Evolutionary conservation across 2,329 filamentous ascomycete species (phyloP), one percentile per base, ranked within the genome.

Genomic region (Microsporum ferrugineum): DNA sequence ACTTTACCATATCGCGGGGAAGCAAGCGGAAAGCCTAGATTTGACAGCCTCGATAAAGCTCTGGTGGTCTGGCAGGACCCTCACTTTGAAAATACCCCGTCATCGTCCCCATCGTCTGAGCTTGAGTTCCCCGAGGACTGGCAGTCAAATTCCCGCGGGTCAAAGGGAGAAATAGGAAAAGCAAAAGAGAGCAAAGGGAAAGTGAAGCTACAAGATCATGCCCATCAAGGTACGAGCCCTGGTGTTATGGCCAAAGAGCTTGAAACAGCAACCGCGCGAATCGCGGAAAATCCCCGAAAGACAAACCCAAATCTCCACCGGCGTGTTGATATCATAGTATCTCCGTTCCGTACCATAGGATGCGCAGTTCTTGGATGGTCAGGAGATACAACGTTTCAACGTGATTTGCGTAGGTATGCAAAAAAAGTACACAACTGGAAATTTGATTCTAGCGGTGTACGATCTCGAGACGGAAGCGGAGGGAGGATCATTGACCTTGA

Each of bases 61-160:
- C 77, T 97, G 59, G 88, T 96, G 0, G 90, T 96, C 0, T 97
- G 92, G 92, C 89, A 95, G 70, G 79, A 91, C 68, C 86, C 86
- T 0, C 58, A 72, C 3, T 81, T 77, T 65, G 71, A 69, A 23
- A 31, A 23, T 23, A 55, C 4, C 23, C 23, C 56, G n/a, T 58
- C 56, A 58, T 43, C 56, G 17, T 14, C 31, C 7, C 38, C 33
- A 10, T 51, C 45, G 8, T 4, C 51, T 33, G 34, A n/a, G 17
- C 43, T 7, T 49, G 31, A 36, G 27, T 3, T n/a, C 7, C 38
- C 23, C n/a, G 53, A 31, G 17, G n/a, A 57, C 3, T 6, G 14
- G 1, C 7, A 41, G 36, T 41, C 56, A 14, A 2, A 5, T 17
- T 14, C 33, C n/a, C 33, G 7, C 53, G 33, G n/a, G 43, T 17